A percentile compares a stretch with the other conserved stretches of the same genome.
These are phyloP conservation scores for Basidiobolus meristosporus DNA, from an alignment of 371 early-diverging fungal species.

Conservation along the genomic window DNA sequence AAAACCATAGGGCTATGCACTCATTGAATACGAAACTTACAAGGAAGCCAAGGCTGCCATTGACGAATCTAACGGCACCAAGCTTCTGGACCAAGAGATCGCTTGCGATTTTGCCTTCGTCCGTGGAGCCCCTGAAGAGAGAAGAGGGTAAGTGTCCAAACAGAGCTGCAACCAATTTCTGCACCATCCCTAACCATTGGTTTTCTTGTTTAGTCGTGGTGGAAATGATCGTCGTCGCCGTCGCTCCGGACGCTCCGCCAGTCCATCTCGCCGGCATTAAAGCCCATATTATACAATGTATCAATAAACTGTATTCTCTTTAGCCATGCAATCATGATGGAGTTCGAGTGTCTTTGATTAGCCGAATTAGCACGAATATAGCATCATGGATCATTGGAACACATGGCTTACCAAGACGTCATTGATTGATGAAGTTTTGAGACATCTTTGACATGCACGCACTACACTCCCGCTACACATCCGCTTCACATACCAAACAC, in stretches of 20 bases:
- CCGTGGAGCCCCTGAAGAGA: neutral
- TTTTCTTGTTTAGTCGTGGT: neutral
- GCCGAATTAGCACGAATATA: too few relatives aligned
- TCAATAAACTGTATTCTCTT: too few relatives aligned
- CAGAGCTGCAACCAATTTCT: neutral
- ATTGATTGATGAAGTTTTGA: too few relatives aligned
- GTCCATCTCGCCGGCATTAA: neutral
- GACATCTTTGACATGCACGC: too few relatives aligned
- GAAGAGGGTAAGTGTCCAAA: neutral
- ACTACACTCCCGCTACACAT: too few relatives aligned
- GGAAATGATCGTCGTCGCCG: neutral
- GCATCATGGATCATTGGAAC: too few relatives aligned
- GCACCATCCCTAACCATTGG: neutral
- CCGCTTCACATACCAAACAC: too few relatives aligned
- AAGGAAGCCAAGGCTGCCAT: slow-evolving; percentile 74
- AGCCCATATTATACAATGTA: neutral
- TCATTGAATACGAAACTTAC: slow-evolving; percentile 70
- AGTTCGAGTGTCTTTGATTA: too few relatives aligned
- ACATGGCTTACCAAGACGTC: too few relatives aligned
- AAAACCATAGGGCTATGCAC: slow-evolving; percentile 64
- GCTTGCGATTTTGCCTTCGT: slow-evolving; percentile 75
- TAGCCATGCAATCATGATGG: too few relatives aligned
- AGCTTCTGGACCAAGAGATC: slow-evolving; percentile 50
- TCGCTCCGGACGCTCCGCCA: neutral
- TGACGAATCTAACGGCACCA: slow-evolving; percentile 38